Evolutionary conservation across 2,329 filamentous ascomycete genomes (phyloP), one percentile per base, ranked within the genome.

Genomic region (Zopfia rhizophila): DNA sequence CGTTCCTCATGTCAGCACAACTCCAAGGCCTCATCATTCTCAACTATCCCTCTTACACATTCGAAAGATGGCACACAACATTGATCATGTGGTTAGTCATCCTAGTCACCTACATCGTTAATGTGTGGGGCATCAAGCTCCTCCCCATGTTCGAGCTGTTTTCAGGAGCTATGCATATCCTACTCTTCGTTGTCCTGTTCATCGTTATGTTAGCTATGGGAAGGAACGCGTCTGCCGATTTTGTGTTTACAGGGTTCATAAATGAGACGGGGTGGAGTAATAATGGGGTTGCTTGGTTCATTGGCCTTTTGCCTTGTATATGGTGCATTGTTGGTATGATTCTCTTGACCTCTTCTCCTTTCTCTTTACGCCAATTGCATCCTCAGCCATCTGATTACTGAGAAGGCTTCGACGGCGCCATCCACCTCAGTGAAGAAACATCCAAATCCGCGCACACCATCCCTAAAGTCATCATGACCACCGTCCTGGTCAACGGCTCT

Each of bases 381-480:
- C 33, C 10, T 23, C 8, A 33, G 42, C 18, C 1, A 2, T 6
- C 32, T 5, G 27, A 14, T 17, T 13, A 3, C 14, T 19, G 12
- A 3, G 7, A 13, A 76, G 75, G 75, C 6, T 76, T 76, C 45
- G 75, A 79, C 30, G 69, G 73, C 6, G 71, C 69, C n/a, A 65
- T 79, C 1, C 75, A 79, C 44, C 76, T 79, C 72, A 74, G 73
- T 17, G 74, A 77, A 52, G 74, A 77, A 55, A 74, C 75, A 5
- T 65, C 51, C 50, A 37, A 75, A 38, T 67, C 75, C 3, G 73
- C 73, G 24, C 63, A 70, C 4, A 72, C 74, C 2, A 31, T 31
- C 19, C 40, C 31, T 13, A 49, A 43, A 21, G 70, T 78, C 3
- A 72, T 79, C 47, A 62, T 78, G 27, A 70, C 70, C 56, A 71